Conservation (phyloP, 2,329 filamentous ascomycete genomes). For the Neopestalotiopsis rosae region DNA sequence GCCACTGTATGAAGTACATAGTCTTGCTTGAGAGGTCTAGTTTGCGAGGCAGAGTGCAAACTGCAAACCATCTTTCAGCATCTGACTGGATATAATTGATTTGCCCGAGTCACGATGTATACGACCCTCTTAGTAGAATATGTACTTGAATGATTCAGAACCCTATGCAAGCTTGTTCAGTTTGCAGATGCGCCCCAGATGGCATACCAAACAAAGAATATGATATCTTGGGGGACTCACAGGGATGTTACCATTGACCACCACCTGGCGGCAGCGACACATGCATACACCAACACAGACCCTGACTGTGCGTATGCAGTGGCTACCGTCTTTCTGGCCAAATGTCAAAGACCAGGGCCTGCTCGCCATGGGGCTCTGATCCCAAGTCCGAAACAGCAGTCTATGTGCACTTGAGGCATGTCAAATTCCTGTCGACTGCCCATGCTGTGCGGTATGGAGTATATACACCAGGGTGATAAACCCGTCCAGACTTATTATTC, state of each 20-base stretch:
- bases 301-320: conserved; percentile 41
- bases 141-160: neutral
- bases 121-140: neutral
- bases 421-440: neutral
- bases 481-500: conserved; percentile 2
- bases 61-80: too few relatives aligned
- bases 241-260: conserved; percentile 24
- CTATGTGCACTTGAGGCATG: neutral
- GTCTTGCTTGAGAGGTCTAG: neutral
- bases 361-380: conserved; percentile 27
- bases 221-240: conserved; percentile 28
- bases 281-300: conserved; percentile 19
- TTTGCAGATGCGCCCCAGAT: conserved; percentile 8
- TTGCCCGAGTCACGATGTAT: neutral
- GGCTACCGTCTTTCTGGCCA: conserved; percentile 38
- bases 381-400: conserved; percentile 29
- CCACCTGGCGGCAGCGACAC: conserved; percentile 28
- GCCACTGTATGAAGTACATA: neutral
- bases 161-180: neutral
- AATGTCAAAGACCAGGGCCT: neutral
- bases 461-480: neutral
- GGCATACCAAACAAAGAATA: conserved; percentile 20
- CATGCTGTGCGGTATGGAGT: neutral
- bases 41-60: neutral
- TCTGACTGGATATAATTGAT: too few relatives aligned